Conservation (phyloP, 129 eudicot species). For the Glebionis coronaria region DNA sequence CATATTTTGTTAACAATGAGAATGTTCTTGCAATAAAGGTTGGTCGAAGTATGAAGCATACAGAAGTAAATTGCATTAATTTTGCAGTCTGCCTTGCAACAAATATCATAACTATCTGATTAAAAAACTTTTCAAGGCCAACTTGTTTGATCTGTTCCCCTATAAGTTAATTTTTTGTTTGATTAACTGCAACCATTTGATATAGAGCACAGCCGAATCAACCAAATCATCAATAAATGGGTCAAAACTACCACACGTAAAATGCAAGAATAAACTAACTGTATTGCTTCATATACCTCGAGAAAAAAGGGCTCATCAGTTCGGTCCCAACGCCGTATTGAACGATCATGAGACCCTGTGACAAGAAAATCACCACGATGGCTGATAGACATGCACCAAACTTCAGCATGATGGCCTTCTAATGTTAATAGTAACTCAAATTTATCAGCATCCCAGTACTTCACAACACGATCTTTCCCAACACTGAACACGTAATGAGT, state of each 20-base stretch:
- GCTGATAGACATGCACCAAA: slow-evolving; percentile 88
- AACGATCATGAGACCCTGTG: slow-evolving; percentile 93
- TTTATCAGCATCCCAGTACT: slow-evolving; percentile 99
- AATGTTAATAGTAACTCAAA: slow-evolving; percentile 95
- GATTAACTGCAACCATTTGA: neutral
- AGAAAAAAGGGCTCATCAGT: slow-evolving; percentile 91
- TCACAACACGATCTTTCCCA: slow-evolving; percentile 89
- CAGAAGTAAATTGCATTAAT: too few relatives aligned
- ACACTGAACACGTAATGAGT: slow-evolving; percentile 94
- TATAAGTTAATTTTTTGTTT: neutral
- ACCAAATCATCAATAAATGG: slow-evolving; percentile 4
- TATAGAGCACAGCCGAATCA: neutral
- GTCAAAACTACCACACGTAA: neutral
- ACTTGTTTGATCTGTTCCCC: neutral
- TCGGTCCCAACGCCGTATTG: slow-evolving; percentile 97
- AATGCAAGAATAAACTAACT: neutral
- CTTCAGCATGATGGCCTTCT: slow-evolving; percentile 93
- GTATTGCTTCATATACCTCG: slow-evolving; percentile 49
- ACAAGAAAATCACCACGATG: slow-evolving; percentile 93
- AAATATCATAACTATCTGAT: neutral
- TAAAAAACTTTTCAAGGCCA: neutral
- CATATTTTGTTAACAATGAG: too few relatives aligned
- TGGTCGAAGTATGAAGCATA: too few relatives aligned
- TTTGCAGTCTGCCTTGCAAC: too few relatives aligned
- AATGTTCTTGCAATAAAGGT: too few relatives aligned